Evolutionary conservation across 208 protist genomes (phyloP).

Genomic region (Leishmania arabica): DNA sequence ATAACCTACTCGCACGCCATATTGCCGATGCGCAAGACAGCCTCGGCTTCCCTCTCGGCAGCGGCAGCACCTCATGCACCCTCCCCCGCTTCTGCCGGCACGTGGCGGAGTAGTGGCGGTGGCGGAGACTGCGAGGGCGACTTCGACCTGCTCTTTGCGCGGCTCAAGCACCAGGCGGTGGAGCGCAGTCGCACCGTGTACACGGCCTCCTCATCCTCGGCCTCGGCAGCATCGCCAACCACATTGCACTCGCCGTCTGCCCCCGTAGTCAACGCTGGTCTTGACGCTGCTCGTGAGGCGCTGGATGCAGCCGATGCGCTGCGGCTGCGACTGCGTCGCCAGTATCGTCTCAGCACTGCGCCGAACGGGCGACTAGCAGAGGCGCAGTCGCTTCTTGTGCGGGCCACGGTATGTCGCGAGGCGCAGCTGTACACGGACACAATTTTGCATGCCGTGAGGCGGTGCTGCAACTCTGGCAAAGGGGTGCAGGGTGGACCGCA

Average conservation of each 20-base stretch:
- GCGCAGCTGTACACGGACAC: slow-evolving; percentile 13
- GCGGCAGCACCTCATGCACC: background rate
- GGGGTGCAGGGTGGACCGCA: background rate
- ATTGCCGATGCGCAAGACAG: slow-evolving; percentile 6
- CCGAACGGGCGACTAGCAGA: slow-evolving; percentile 17
- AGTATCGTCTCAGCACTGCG: slow-evolving; percentile 17
- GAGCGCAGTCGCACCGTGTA: slow-evolving; percentile 4
- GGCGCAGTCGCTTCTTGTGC: slow-evolving; percentile 22
- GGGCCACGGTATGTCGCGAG: slow-evolving; percentile 19
- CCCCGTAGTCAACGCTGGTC: background rate
- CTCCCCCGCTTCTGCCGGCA: background rate
- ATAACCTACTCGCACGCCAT: slow-evolving; percentile 9
- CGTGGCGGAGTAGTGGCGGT: background rate
- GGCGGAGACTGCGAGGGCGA: slow-evolving; percentile 9
- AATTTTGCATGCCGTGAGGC: slow-evolving; percentile 2
- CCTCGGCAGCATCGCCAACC: slow-evolving; percentile 2
- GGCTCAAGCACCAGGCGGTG: slow-evolving; percentile 28
- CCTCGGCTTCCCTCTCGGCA: background rate
- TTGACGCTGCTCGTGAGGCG: slow-evolving; percentile 17
- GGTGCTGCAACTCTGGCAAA: background rate
- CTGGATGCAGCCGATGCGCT: slow-evolving; percentile 18
- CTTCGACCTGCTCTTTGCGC: slow-evolving; percentile 21
- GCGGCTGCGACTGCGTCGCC: slow-evolving; percentile 21
- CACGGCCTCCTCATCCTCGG: background rate
- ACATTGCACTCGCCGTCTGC: background rate